These are phyloP conservation scores for Hypoxylon sp. DNA, from an alignment of 2,329 filamentous ascomycete species.

Conservation along the genomic window DNA sequence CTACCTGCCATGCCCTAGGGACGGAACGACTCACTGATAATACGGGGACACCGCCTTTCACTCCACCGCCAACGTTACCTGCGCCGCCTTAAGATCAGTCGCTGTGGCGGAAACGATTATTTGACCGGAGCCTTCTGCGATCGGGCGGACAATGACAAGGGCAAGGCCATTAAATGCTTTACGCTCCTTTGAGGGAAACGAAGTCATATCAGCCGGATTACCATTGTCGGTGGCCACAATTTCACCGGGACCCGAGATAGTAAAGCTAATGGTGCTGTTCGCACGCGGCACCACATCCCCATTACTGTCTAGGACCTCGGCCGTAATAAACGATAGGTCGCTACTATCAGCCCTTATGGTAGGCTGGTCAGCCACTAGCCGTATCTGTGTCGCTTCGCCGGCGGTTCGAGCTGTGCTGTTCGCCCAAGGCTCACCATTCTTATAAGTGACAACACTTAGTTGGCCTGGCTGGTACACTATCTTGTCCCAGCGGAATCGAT, in stretches of 20 bases:
- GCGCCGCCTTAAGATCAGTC: constrained; percentile 29
- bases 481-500: constrained; percentile 67
- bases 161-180: constrained; percentile 60
- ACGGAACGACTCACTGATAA: no score
- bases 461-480: constrained; percentile 65
- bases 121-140: constrained; percentile 44
- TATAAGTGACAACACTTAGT: constrained; percentile 63
- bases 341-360: constrained; percentile 59
- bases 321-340: constrained; percentile 64
- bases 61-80: constrained; percentile 22
- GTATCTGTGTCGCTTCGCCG: constrained; percentile 57
- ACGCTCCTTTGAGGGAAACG: constrained; percentile 58
- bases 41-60: neutral
- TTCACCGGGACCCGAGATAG: constrained; percentile 60
- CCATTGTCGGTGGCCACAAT: constrained; percentile 68
- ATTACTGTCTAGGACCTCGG: constrained; percentile 60
- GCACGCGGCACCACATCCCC: constrained; percentile 62
- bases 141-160: constrained; percentile 58
- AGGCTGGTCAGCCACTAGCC: constrained; percentile 58
- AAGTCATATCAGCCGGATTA: constrained; percentile 61
- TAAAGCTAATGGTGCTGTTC: constrained; percentile 60
- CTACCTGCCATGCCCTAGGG: no score
- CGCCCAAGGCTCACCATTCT: constrained; percentile 64
- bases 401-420: constrained; percentile 59
- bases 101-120: constrained; percentile 42